Evolutionary conservation across 202 grass and related monocot species (phyloP).

Genomic region (Schoenoplectus tabernaemontani): DNA sequence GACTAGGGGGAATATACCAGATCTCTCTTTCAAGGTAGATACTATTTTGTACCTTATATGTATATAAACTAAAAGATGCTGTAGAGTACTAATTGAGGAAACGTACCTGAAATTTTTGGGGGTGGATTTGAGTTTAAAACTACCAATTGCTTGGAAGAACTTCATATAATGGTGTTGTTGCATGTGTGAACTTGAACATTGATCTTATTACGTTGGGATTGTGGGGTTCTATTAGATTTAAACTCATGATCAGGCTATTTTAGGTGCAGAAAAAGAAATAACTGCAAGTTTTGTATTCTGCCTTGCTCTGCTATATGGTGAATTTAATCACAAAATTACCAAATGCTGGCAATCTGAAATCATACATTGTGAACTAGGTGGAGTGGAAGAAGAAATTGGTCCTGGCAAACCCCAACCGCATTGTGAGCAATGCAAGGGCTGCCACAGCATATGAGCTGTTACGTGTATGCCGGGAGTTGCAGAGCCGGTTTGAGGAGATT

Average conservation of each 20-base stretch:
- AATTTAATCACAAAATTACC: background rate
- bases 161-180: background rate
- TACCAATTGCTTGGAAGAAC: background rate
- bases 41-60: background rate
- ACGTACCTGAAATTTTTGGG: no score
- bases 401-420: constrained; percentile 45
- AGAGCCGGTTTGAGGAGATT: constrained; percentile 66
- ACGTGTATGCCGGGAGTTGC: constrained; percentile 74
- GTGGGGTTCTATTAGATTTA: background rate
- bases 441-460: constrained; percentile 83
- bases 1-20: constrained; percentile 64
- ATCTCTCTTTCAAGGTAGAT: constrained; percentile 64
- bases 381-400: constrained; percentile 65
- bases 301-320: background rate
- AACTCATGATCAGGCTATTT: constrained; percentile 35
- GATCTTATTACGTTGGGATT: background rate
- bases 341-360: constrained; percentile 46
- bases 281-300: no score
- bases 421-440: constrained; percentile 43
- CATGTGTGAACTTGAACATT: background rate
- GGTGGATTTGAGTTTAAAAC: no score
- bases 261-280: background rate
- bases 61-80: no score
- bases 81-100: no score
- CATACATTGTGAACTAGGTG: constrained; percentile 43